A percentile compares a stretch with the other conserved stretches of the same genome.
These are phyloP conservation scores for Yamadazyma sp. DNA, from an alignment of 1,139 yeast genomes.

Conservation along the genomic window DNA sequence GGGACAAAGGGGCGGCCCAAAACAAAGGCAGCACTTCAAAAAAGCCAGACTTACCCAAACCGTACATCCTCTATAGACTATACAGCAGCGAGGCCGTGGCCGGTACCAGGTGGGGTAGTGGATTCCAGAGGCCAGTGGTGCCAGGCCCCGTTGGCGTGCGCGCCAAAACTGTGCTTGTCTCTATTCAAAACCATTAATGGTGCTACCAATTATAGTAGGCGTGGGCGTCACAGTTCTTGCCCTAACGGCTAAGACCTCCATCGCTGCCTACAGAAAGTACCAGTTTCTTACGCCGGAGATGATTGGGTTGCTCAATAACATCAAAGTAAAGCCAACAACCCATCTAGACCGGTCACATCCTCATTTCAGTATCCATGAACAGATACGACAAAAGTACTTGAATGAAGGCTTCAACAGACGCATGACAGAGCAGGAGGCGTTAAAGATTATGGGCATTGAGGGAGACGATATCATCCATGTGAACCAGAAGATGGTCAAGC, in stretches of 20 bases:
- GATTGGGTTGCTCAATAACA: constrained; percentile 55
- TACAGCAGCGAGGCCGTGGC: too few species aligned
- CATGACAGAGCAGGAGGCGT: constrained; percentile 65
- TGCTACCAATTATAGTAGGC: constrained; percentile 57
- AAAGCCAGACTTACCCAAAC: too few species aligned
- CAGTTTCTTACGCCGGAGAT: constrained; percentile 49
- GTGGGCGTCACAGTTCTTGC: constrained; percentile 58
- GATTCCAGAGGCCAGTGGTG: too few species aligned
- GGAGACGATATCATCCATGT: constrained; percentile 51
- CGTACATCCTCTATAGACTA: too few species aligned
- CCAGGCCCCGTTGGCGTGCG: too few species aligned
- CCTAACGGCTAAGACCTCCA: constrained; percentile 49
- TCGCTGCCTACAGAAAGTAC: constrained; percentile 46
- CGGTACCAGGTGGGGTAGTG: too few species aligned
- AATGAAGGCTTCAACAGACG: constrained; percentile 46
- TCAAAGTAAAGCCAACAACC: constrained; percentile 21
- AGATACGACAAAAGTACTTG: constrained; percentile 35
- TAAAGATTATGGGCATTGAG: constrained; percentile 53
- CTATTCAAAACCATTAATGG: constrained; percentile 10
- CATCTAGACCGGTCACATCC: constrained; percentile 20
- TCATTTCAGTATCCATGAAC: constrained; percentile 20
- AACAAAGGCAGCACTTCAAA: too few species aligned
- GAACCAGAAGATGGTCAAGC: constrained; percentile 44
- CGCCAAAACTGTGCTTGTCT: too few species aligned
- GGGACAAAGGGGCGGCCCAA: too few species aligned